Evolutionary conservation across 1,284 basidiomycete species (phyloP), one percentile per base, ranked within the genome.

Genomic region (Puccinia polysora): DNA sequence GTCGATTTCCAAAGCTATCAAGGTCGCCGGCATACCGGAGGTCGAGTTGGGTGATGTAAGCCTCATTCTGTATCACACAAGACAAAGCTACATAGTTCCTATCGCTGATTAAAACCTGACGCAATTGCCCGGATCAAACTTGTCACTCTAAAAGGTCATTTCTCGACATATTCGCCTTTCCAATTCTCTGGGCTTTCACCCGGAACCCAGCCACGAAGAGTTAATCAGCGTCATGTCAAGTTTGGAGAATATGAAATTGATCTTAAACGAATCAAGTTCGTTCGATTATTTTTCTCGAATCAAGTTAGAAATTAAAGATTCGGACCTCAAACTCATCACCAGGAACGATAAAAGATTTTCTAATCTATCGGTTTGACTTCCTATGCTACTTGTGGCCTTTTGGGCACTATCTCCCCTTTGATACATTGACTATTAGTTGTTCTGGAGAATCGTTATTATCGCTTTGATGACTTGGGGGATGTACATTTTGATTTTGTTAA

Each of bases 1-100:
- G 7, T 87, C 91, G 0, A 81, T 97, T 45, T 83, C 96, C 23
- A 71, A 71, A 28, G 69, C 59, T 15, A 63, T 71, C 49, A 62
- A 71, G 20, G 38, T 71, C 5, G 59, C 58, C 14, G 69, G 69
- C 10, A 71, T 63, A 43, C 69, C 69, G 2, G 59, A 71, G 53
- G 59, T 71, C 15, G 69, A 71, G n/a, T 18, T 71, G 50, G 69
- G 59, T 50, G 58, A 71, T 32, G 69, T 71, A 23, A 62, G 56
- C 47, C 40, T 47, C 47, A 60, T 43, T 45, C 18, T 32, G 6
- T 10, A 20, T 43, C 56, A 30, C 30, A 4, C 4, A 30, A 4
- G n/a, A n/a, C n/a, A n/a, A n/a, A n/a, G n/a, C n/a, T n/a, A n/a
- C n/a, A n/a, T n/a, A n/a, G n/a, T n/a, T n/a, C n/a, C n/a, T n/a